Evolutionary conservation across 805 yeast genomes (phyloP), one percentile per base, ranked within the genome.

Genomic region (Sugiyamaella americana): DNA sequence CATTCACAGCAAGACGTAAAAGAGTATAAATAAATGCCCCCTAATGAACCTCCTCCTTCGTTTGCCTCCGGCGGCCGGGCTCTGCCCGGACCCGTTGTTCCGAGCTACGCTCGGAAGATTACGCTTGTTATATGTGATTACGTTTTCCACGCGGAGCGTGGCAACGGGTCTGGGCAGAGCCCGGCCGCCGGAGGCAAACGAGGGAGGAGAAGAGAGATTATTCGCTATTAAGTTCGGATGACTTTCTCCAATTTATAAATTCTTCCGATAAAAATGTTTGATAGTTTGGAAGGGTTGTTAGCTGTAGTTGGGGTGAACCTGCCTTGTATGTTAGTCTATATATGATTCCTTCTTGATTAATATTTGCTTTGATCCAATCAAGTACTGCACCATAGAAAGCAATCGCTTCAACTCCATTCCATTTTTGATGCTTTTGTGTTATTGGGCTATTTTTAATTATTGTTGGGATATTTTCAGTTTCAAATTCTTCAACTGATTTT

Each of bases 331-430:
- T 70, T 50, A 80, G 65, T 47, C 73, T 68, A 70, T 75, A 78
- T 11, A 32, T 32, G 17, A 40, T 24, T n/a, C 49, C 41, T 10
- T 22, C 38, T 23, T 40, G 22, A 16, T 36, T 49, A 16, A 22
- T 48, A 26, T 29, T 22, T 41, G 37, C 21, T 35, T 69, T 69
- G 29, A 91, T 61, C 96, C 96, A 88, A 48, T 85, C 87, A 45
- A 87, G 69, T 17, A 83, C 74, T 0, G 93, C 88, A 2, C 91
- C 91, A 63, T 87, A 85, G 79, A 94, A 93, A 57, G 82, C 85
- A 43, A 91, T 70, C 5, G 91, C 80, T 46, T 81, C 87, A 64
- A 80, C 76, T 54, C 95, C 91, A 58, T 79, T 79, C 63, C 86
- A 78, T 41, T 49, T 48, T n/a, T 43, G 38, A 17, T 48, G 24